Evolutionary conservation across 2,329 filamentous ascomycete species (phyloP).

Genomic region (Colletotrichum destructivum): DNA sequence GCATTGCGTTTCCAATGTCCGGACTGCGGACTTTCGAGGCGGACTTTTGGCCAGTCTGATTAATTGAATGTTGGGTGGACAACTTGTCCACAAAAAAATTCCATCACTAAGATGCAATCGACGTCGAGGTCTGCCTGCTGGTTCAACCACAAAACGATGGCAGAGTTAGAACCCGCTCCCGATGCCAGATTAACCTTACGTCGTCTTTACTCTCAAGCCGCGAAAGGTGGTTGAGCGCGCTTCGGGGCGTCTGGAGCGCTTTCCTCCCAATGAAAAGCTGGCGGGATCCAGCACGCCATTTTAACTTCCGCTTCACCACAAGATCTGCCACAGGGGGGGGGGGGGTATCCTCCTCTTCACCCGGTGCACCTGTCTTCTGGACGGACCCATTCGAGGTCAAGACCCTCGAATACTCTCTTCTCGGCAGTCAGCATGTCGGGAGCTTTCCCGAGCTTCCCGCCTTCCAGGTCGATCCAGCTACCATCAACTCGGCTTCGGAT

Average conservation of each 20-base stretch:
- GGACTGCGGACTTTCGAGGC: conserved; percentile 5
- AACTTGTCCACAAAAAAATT: neutral
- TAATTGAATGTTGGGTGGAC: neutral
- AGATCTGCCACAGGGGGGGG: neutral
- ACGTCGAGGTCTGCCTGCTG: neutral
- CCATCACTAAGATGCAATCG: neutral
- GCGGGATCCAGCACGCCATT: conserved; percentile 27
- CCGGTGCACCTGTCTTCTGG: conserved; percentile 79
- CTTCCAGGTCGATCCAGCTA: conserved; percentile 80
- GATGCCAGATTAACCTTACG: too few species aligned
- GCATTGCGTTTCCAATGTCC: neutral
- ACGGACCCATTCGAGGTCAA: conserved; percentile 78
- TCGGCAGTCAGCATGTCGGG: conserved; percentile 82
- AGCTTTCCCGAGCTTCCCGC: conserved; percentile 61
- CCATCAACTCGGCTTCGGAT: conserved; percentile 78
- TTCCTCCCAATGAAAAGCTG: conserved; percentile 10
- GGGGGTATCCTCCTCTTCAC: conserved; percentile 54
- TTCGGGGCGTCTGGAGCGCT: conserved; percentile 4
- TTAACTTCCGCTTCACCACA: conserved; percentile 17
- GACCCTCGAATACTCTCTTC: conserved; percentile 82
- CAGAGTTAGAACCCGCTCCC: neutral
- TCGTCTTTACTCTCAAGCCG: neutral
- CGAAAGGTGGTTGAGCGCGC: neutral
- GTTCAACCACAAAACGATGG: neutral
- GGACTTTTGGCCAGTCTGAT: neutral